These are phyloP conservation scores for Hypoxylon crocopeplum DNA, from an alignment of 495 filamentous ascomycete genomes.

Conservation along the genomic window DNA sequence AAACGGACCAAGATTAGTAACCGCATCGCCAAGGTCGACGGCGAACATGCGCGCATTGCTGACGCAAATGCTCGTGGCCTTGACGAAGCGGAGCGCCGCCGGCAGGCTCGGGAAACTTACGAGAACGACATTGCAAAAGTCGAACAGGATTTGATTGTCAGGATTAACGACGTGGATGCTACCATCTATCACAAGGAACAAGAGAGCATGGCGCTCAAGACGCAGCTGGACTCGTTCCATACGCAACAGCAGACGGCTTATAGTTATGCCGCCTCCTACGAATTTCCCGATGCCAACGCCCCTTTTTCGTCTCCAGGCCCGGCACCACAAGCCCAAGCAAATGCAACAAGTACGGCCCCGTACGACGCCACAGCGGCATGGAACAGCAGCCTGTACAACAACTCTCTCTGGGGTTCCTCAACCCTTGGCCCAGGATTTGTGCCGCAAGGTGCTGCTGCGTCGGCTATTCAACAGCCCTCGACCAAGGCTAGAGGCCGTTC, in stretches of 20 bases:
- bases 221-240: constrained; percentile 48
- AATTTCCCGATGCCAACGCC: constrained; percentile 22
- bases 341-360: constrained; percentile 16
- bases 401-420: constrained; percentile 38
- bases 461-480: constrained; percentile 32
- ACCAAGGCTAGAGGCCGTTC: constrained; percentile 61
- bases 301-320: constrained; percentile 28
- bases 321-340: constrained; percentile 20
- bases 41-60: constrained; percentile 78
- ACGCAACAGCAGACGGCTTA: constrained; percentile 44
- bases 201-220: constrained; percentile 48
- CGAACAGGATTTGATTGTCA: constrained; percentile 54
- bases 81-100: constrained; percentile 74
- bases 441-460: constrained; percentile 31
- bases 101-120: constrained; percentile 69
- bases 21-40: constrained; percentile 76
- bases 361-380: constrained; percentile 40
- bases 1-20: constrained; percentile 80
- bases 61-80: constrained; percentile 78
- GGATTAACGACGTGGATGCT: constrained; percentile 44
- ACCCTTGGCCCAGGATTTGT: constrained; percentile 37
- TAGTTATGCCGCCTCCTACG: constrained; percentile 39
- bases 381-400: constrained; percentile 41
- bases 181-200: constrained; percentile 51
- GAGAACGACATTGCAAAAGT: constrained; percentile 68